Conservation (phyloP, 1,284 basidiomycete species). For the Boletus semigastroideus region DNA sequence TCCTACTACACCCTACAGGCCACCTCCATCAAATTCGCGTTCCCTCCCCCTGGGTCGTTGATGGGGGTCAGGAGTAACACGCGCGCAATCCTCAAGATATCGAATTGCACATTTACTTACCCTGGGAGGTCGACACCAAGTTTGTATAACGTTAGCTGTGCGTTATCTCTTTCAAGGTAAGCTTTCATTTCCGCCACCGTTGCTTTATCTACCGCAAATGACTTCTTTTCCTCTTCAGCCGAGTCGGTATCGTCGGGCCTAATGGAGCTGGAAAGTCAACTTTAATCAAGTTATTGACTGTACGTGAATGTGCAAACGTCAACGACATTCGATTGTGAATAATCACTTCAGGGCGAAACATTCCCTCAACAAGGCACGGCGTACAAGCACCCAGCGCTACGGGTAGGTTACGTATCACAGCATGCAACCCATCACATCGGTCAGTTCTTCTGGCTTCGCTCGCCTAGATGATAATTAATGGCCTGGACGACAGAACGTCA, state of each 20-base stretch:
- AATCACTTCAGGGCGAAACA: slow-evolving; percentile 75
- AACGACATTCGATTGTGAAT: slow-evolving; percentile 7
- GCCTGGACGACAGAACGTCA: slow-evolving; percentile 66
- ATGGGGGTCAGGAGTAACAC: slow-evolving; percentile 98
- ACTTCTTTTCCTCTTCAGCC: slow-evolving; percentile 45
- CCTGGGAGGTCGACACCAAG: slow-evolving; percentile 85
- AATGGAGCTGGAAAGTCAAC: slow-evolving; percentile 96
- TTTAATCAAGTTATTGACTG: slow-evolving; percentile 94
- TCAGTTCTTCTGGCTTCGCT: slow-evolving; percentile 31
- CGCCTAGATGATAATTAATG: slow-evolving; percentile 11
- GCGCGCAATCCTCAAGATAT: slow-evolving; percentile 93
- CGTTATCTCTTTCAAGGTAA: slow-evolving; percentile 86
- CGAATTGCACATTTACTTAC: slow-evolving; percentile 93
- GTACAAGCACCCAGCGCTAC: slow-evolving; percentile 94
- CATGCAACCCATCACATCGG: slow-evolving; percentile 96
- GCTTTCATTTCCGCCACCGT: slow-evolving; percentile 31
- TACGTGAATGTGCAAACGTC: slow-evolving; percentile 35
- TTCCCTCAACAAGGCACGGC: slow-evolving; percentile 91
- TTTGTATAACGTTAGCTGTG: slow-evolving; percentile 87
- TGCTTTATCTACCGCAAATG: slow-evolving; percentile 14
- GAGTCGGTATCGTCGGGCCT: slow-evolving; percentile 88
- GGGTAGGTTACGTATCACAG: slow-evolving; percentile 97
- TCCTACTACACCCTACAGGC: slow-evolving; percentile 97
- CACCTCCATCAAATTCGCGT: slow-evolving; percentile 93
- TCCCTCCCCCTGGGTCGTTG: slow-evolving; percentile 94